phyloP scores from a whole-genome alignment of 129 eudicot species.

The Flaveria trinervia region DNA sequence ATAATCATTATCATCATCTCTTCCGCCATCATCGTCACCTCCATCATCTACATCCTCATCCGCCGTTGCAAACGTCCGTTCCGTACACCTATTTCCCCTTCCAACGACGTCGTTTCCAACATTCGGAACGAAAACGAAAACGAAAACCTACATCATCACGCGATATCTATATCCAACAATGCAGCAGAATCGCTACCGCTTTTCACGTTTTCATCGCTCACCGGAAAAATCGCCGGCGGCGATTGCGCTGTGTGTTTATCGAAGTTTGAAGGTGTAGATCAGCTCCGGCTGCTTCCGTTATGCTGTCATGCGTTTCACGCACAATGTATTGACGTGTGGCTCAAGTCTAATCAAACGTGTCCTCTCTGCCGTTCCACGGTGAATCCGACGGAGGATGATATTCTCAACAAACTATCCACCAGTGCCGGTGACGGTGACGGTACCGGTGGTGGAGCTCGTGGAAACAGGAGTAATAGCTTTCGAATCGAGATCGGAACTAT shows the following conservation, averaged over 20 bases:
- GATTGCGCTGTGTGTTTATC: slow-evolving; percentile 83
- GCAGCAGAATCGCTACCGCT: slow-evolving; percentile 55
- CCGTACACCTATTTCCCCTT: slow-evolving; percentile 34
- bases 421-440: neutral
- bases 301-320: slow-evolving; percentile 92
- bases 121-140: neutral
- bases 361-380: slow-evolving; percentile 82
- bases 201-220: slow-evolving; percentile 60
- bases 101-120: slow-evolving; percentile 38
- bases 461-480: slow-evolving; percentile 41
- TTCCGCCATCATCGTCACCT: slow-evolving; percentile 56
- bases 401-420: slow-evolving; percentile 43
- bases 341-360: slow-evolving; percentile 61
- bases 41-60: slow-evolving; percentile 55
- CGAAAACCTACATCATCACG: slow-evolving; percentile 25
- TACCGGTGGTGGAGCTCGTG: slow-evolving; percentile 13
- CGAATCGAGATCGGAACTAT: slow-evolving; percentile 74
- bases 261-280: slow-evolving; percentile 59
- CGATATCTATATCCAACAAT: slow-evolving; percentile 4
- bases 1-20: slow-evolving; percentile 47
- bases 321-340: slow-evolving; percentile 75
- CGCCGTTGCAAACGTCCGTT: slow-evolving; percentile 47
- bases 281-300: slow-evolving; percentile 71
- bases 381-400: slow-evolving; percentile 50
- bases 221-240: slow-evolving; percentile 53